Evolutionary conservation across 139 green algal genomes (phyloP), one percentile per base, ranked within the genome.

Genomic region (Asterochloris sp.): DNA sequence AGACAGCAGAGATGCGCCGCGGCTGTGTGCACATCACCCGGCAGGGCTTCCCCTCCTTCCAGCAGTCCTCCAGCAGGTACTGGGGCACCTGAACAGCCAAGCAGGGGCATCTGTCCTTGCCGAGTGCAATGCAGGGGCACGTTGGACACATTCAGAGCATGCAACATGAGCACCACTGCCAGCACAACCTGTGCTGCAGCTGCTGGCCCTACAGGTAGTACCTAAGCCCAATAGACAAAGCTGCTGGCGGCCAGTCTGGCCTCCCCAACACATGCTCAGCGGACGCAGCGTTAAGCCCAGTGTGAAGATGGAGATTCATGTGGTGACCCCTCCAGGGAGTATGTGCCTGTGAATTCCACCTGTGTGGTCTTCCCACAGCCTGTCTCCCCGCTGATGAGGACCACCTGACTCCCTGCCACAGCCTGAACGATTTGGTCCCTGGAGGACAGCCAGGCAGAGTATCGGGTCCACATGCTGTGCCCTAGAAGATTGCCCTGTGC

Each of bases 21-120:
- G 96, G 96, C 84, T 97, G 94, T 29, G 92, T 96, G 88, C 89
- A 92, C 23, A 99, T 82, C 64, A 99, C 94, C 84, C 93, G 94
- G 85, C 84, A 92, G 66, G 62, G 69, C 12, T 74, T 86, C 19
- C 94, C 96, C 4, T 77, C 17, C 23, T 29, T 73, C 84, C 84
- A 87, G 13, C 85, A 82, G 26, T 92, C 79, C 68, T 97, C 94
- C 76, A 97, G 78, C 14, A 97, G 66, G 61, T 90, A 96, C 78
- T 97, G 94, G 2, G 94, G 94, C 67, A 97, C 90, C 38, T 54
- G 38, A 54, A 54, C 38, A 54, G 38, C 38, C 84, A n/a, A 17
- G 60, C 78, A 80, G 47, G 78, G 62, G 62, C 73, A 83, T 38
- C 1, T 73, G 67, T 23, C 67, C 21, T 1, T 6, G 21, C 21